Conservation (phyloP, 2,329 filamentous ascomycete genomes). For the Fusarium nanum region DNA sequence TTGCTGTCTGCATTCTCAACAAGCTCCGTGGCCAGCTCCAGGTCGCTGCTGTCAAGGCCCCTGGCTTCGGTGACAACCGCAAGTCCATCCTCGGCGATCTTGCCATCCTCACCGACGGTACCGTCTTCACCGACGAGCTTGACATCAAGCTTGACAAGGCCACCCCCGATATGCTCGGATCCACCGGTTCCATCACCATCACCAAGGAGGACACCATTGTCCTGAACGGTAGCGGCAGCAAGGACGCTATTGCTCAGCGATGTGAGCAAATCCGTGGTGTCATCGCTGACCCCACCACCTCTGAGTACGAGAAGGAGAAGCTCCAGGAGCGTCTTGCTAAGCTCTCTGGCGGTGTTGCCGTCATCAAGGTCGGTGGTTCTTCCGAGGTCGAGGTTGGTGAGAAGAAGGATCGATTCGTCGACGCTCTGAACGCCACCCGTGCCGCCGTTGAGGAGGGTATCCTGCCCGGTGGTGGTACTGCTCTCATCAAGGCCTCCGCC, state of each 20-base stretch:
- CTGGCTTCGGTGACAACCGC: conserved; percentile 99
- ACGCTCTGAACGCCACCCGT: conserved; percentile 96
- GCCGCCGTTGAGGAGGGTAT: conserved; percentile 99
- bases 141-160: conserved; percentile 99
- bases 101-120: conserved; percentile 94
- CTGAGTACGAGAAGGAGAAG: conserved; percentile 99
- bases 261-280: conserved; percentile 99
- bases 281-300: conserved; percentile 92
- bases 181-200: conserved; percentile 98
- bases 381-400: conserved; percentile 99
- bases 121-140: conserved; percentile 97
- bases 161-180: conserved; percentile 94
- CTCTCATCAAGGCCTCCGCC: conserved; percentile 94
- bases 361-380: conserved; percentile 98
- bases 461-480: conserved; percentile 97
- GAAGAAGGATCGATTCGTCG: conserved; percentile 99
- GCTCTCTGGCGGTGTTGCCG: conserved; percentile 97
- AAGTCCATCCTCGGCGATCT: conserved; percentile 99
- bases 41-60: conserved; percentile 98
- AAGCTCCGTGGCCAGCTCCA: conserved; percentile 99
- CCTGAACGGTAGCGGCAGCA: conserved; percentile 95
- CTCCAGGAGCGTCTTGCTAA: conserved; percentile 99
- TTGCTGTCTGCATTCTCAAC: conserved; percentile 99
- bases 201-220: conserved; percentile 99
- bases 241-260: conserved; percentile 92